A percentile compares a stretch with the other conserved stretches of the same genome.
Conservation (phyloP, 805 yeast species). For the Ogataea parapolymorpha region DNA sequence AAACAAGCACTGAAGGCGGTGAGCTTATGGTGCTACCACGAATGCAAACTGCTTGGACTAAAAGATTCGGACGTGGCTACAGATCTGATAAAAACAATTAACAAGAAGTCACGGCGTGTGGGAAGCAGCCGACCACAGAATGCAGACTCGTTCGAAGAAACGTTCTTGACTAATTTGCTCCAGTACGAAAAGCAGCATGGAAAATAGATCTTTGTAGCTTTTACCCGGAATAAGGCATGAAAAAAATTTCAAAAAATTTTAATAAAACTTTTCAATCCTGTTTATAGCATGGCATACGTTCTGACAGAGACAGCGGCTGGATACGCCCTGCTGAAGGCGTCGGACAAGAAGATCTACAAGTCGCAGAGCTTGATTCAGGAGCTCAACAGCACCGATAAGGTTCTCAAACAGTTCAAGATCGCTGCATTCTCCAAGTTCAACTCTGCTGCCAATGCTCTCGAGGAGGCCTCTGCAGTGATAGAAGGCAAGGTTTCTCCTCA, state of each 20-base stretch:
- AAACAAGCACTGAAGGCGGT: conserved; percentile 13
- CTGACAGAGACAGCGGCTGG: conserved; percentile 99
- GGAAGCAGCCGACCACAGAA: background rate
- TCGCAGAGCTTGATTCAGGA: conserved; percentile 70
- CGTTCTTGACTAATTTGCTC: conserved; percentile 6
- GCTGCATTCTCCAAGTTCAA: conserved; percentile 93
- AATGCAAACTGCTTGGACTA: conserved; percentile 16
- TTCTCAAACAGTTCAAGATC: conserved; percentile 84
- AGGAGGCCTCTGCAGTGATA: conserved; percentile 86
- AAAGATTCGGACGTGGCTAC: conserved; percentile 11
- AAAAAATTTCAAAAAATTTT: conserved; percentile 14
- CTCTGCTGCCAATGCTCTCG: conserved; percentile 93
- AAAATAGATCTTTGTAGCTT: background rate
- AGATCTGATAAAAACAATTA: conserved; percentile 22
- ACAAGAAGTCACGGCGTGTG: conserved; percentile 11
- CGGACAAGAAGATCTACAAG: conserved; percentile 96
- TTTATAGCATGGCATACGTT: conserved; percentile 67
- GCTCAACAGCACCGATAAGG: conserved; percentile 78
- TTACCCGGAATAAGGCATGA: conserved; percentile 9
- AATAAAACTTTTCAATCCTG: conserved; percentile 8
- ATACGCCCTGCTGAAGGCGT: conserved; percentile 94
- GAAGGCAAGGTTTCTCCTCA: conserved; percentile 92
- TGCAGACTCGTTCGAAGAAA: conserved; percentile 1
- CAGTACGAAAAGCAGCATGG: conserved; percentile 3
- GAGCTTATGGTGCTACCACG: conserved; percentile 25